These are phyloP conservation scores for Priceomyces carsonii DNA, from an alignment of 805 yeast genomes.

Conservation along the genomic window DNA sequence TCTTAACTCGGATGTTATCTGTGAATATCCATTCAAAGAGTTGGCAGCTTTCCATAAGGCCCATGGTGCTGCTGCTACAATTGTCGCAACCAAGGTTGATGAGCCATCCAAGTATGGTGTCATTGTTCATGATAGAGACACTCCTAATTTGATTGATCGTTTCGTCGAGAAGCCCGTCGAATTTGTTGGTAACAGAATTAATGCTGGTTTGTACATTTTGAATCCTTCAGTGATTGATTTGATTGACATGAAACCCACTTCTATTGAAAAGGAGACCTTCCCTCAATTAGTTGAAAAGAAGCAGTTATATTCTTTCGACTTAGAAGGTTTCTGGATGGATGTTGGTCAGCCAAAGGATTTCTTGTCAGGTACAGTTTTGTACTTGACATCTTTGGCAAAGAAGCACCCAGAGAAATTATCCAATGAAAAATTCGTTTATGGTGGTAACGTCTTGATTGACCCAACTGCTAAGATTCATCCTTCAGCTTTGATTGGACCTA, in stretches of 20 bases:
- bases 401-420: constrained; percentile 71
- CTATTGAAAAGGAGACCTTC: constrained; percentile 99
- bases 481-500: constrained; percentile 95
- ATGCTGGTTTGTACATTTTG: constrained; percentile 97
- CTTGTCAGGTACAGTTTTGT: constrained; percentile 91
- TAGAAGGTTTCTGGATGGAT: constrained; percentile 99
- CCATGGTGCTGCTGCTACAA: constrained; percentile 98
- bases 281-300: constrained; percentile 90
- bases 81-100: constrained; percentile 98
- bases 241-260: constrained; percentile 97
- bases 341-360: constrained; percentile 99
- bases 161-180: constrained; percentile 99
- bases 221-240: constrained; percentile 97
- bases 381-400: constrained; percentile 83
- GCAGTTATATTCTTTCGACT: constrained; percentile 89
- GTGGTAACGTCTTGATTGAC: constrained; percentile 92
- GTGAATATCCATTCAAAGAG: constrained; percentile 96
- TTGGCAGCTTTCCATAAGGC: constrained; percentile 89
- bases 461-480: constrained; percentile 93
- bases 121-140: constrained; percentile 94
- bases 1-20: constrained; percentile 96
- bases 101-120: constrained; percentile 99
- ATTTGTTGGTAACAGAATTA: constrained; percentile 99
- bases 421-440: constrained; percentile 71
- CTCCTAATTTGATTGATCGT: constrained; percentile 94